Evolutionary conservation across 768 basidiomycete species (phyloP).

Genomic region (Clitopilus passeckerianus): DNA sequence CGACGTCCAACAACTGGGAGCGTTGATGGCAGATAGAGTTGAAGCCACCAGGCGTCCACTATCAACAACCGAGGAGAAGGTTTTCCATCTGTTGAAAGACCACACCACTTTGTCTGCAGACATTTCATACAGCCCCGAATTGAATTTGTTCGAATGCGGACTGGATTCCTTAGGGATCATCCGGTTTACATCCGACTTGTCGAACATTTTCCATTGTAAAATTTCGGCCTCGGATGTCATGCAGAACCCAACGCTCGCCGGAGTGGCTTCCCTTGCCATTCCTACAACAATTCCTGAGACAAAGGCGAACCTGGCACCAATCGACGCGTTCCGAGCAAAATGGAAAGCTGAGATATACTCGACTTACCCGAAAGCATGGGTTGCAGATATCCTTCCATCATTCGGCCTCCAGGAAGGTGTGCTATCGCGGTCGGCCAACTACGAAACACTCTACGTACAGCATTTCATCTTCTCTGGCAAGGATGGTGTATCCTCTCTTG

Average conservation of each 20-base stretch:
- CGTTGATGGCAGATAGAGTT: constrained; percentile 12
- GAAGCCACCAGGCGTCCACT: constrained; percentile 5
- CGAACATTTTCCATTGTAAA: constrained; percentile 11
- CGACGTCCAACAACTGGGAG: constrained; percentile 17
- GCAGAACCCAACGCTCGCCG: constrained; percentile 20
- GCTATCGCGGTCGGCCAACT: constrained; percentile 32
- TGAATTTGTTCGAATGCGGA: constrained; percentile 26
- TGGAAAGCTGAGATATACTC: constrained; percentile 12
- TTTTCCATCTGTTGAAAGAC: constrained; percentile 17
- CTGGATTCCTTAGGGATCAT: constrained; percentile 26
- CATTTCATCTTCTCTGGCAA: constrained; percentile 31
- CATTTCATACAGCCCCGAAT: constrained; percentile 12
- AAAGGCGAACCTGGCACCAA: not conserved
- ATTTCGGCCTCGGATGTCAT: constrained; percentile 23
- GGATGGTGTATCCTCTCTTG: constrained; percentile 10
- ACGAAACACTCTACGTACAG: constrained; percentile 36
- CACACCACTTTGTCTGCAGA: constrained; percentile 14
- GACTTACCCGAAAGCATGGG: constrained; percentile 6
- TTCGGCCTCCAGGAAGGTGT: constrained; percentile 45
- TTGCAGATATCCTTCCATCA: constrained; percentile 31
- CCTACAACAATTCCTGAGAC: not conserved
- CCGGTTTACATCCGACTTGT: constrained; percentile 20
- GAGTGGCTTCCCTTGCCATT: constrained; percentile 14
- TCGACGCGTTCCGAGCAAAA: constrained; percentile 9
- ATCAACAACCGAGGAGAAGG: constrained; percentile 9